Conservation (phyloP, 2,329 filamentous ascomycete species). For the Pestalotiopsis sp. region DNA sequence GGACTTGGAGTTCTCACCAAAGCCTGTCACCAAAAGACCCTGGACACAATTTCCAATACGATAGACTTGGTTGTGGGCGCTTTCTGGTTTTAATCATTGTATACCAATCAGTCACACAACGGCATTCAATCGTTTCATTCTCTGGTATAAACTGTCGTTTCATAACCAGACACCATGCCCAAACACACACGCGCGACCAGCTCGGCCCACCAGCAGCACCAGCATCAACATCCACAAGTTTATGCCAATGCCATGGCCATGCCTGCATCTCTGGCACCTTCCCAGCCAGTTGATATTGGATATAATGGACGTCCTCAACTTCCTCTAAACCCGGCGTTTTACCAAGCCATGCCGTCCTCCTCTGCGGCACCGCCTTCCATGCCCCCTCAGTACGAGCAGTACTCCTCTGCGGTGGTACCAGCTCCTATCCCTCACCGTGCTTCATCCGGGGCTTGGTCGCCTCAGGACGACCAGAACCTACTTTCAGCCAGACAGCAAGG, state of each 20-base stretch:
- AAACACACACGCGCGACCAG: slow-evolving; percentile 46
- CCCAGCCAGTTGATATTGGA: slow-evolving; percentile 44
- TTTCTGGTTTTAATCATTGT: slow-evolving; percentile 30
- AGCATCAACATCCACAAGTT: slow-evolving; percentile 14
- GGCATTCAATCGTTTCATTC: slow-evolving; percentile 17
- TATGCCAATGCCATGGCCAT: slow-evolving; percentile 39
- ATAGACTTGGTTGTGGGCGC: slow-evolving; percentile 11
- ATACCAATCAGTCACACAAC: slow-evolving; percentile 16
- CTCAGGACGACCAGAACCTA: slow-evolving; percentile 74
- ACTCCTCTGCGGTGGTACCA: slow-evolving; percentile 35
- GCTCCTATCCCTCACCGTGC: slow-evolving; percentile 50
- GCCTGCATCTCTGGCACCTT: slow-evolving; percentile 41
- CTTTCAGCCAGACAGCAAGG: slow-evolving; percentile 72
- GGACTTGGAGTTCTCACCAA: slow-evolving; percentile 17
- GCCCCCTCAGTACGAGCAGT: slow-evolving; percentile 44
- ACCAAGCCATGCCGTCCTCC: slow-evolving; percentile 36
- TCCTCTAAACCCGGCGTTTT: slow-evolving; percentile 40
- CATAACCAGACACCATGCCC: slow-evolving; percentile 41
- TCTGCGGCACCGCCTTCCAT: slow-evolving; percentile 33
- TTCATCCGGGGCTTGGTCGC: slow-evolving; percentile 71
- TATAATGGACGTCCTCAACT: slow-evolving; percentile 43
- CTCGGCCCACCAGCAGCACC: slow-evolving; percentile 31
- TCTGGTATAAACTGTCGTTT: slow-evolving; percentile 15
- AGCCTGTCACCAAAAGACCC: slow-evolving; percentile 16
- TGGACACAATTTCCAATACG: slow-evolving; percentile 8